Evolutionary conservation across 352 stramenopile genomes (phyloP), one percentile per base, ranked within the genome.

Genomic region (Globisporangium echinulatum): DNA sequence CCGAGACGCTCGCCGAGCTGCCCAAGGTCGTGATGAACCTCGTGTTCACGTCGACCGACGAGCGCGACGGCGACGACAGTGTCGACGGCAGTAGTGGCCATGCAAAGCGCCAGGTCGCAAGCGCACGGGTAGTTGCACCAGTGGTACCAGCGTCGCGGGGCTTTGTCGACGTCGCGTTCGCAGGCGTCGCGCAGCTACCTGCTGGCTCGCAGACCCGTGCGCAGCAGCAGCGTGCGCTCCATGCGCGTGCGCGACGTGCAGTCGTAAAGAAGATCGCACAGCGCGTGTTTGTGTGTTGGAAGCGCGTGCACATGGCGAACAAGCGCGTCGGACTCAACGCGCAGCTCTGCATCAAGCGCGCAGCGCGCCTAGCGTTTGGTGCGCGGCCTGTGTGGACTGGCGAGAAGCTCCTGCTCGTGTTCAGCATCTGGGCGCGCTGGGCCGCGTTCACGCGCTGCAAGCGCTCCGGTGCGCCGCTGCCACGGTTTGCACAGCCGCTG

Each of bases 341-440:
- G 9, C 75, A 90, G 52, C 71, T 92, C 11, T 90, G 79, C 59
- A 70, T 92, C 39, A 90, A 88, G 52, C 80, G 80, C 0, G 83
- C 83, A 0, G 79, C 74, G 0, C 73, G 83, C 0, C 64, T 90
- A 55, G 81, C 80, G 4, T 87, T 90, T 37, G 67, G 74, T 4
- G 65, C 74, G 1, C 68, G 72, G 1, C 75, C 79, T 5, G 67
- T 76, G 19, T 92, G 83, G 83, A 62, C 70, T 1, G 72, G 64
- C 4, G 83, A 92, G 60, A 83, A 77, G 37, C 59, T 90, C 37
- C 66, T 89, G 15, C 66, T 73, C 9, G 70, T 83, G 13, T 89
- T 90, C 52, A 72, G 86, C 19, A 78, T 88, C 33, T 92, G 83
- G 83, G 66, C 71, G 33, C 80, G 80, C 4, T 90, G 68, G 61